A percentile compares a stretch with the other conserved stretches of the same genome.
Evolutionary conservation across 495 filamentous ascomycete species (phyloP).

Genomic region (Aspergillus coremiiformis): DNA sequence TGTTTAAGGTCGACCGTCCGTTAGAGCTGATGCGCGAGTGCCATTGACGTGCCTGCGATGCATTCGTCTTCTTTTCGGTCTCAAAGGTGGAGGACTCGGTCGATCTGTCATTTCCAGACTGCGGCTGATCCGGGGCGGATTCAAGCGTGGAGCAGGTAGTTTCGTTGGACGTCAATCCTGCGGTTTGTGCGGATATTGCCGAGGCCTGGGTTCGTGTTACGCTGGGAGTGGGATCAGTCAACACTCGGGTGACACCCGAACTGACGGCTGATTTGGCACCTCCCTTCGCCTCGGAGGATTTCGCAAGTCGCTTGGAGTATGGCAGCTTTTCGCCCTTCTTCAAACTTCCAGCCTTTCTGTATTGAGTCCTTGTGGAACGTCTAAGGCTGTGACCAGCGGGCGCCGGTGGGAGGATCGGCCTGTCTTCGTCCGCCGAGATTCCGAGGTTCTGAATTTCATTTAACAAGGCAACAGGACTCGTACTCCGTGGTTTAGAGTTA

Average conservation of each 20-base stretch:
- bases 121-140: constrained; percentile 23
- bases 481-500: constrained; percentile 58
- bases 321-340: constrained; percentile 69
- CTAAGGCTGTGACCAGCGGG: constrained; percentile 72
- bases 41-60: constrained; percentile 32
- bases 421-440: constrained; percentile 59
- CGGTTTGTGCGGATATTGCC: constrained; percentile 23
- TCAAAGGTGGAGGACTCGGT: constrained; percentile 5
- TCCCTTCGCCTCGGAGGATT: constrained; percentile 54
- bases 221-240: constrained; percentile 65
- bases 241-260: constrained; percentile 56
- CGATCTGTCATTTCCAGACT: constrained; percentile 15
- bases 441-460: constrained; percentile 40
- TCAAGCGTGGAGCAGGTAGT: constrained; percentile 23
- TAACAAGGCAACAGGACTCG: constrained; percentile 22
- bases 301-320: constrained; percentile 66
- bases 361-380: constrained; percentile 86
- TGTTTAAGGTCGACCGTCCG: constrained; percentile 38
- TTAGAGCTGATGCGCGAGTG: constrained; percentile 40
- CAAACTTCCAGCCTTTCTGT: constrained; percentile 74
- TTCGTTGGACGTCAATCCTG: constrained; percentile 16
- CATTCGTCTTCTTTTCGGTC: constrained; percentile 9
- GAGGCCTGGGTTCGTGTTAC: constrained; percentile 18
- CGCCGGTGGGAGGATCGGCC: constrained; percentile 71
- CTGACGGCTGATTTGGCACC: constrained; percentile 39